Conservation (phyloP, 352 stramenopile species). For the Pythium monospermum region DNA sequence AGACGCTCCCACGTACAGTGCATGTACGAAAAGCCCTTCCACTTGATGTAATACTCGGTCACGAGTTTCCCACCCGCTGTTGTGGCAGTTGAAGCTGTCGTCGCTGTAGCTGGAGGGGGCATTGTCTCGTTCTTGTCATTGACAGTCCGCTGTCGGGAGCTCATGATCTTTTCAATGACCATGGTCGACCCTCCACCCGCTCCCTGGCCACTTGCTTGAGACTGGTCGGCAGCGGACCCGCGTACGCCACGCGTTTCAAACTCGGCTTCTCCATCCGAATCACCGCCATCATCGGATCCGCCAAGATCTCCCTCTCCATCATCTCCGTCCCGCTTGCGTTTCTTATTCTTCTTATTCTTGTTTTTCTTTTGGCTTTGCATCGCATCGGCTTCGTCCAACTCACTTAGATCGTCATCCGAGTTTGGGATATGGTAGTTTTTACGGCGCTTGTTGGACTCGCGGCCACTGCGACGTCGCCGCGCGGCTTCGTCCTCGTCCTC, state of each 20-base stretch:
- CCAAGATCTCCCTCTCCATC: slow-evolving; percentile 2
- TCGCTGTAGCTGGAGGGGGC: slow-evolving; percentile 25
- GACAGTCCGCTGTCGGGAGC: slow-evolving; percentile 45
- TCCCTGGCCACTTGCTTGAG: not conserved
- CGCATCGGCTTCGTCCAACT: slow-evolving; percentile 34
- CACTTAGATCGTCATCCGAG: slow-evolving; percentile 73
- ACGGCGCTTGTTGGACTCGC: slow-evolving; percentile 56
- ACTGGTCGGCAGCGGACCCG: not conserved
- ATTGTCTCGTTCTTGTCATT: slow-evolving; percentile 13
- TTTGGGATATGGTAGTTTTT: slow-evolving; percentile 79
- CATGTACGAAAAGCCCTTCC: slow-evolving; percentile 88
- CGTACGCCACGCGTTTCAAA: slow-evolving; percentile 5
- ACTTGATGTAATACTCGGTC: slow-evolving; percentile 89
- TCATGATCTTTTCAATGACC: slow-evolving; percentile 90
- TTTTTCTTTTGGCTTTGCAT: slow-evolving; percentile 22
- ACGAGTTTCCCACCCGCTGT: slow-evolving; percentile 12
- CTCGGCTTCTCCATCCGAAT: slow-evolving; percentile 20
- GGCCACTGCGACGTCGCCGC: slow-evolving; percentile 53
- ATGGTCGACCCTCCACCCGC: slow-evolving; percentile 28
- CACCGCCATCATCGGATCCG: not conserved
- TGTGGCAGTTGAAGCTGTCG: slow-evolving; percentile 24
- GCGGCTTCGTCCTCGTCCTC: slow-evolving; percentile 23
- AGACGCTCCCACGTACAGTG: slow-evolving; percentile 82
- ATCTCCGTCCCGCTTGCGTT: slow-evolving; percentile 10
- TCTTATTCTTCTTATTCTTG: slow-evolving; percentile 23